Percentiles rank a stretch among this genome's conserved stretches.
These are phyloP conservation scores for Kodamaea laetipori DNA, from an alignment of 805 yeast genomes.

Conservation along the genomic window DNA sequence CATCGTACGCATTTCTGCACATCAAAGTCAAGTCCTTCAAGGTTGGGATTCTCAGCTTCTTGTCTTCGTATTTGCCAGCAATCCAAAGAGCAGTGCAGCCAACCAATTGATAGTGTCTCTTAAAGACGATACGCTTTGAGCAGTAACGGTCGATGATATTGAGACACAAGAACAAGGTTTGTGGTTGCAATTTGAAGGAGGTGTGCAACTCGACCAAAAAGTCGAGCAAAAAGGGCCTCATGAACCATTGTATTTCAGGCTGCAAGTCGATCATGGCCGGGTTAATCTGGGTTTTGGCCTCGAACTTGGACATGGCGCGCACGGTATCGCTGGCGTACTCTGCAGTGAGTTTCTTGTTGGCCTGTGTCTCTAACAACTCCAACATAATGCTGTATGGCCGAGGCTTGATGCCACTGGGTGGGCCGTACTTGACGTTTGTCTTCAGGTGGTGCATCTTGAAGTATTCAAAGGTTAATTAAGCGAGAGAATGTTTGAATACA, in stretches of 20 bases:
- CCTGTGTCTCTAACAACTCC: conserved; percentile 50
- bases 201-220: conserved; percentile 46
- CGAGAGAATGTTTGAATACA: conserved; percentile 16
- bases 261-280: conserved; percentile 53
- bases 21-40: conserved; percentile 53
- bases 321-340: conserved; percentile 48
- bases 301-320: conserved; percentile 42
- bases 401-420: conserved; percentile 32
- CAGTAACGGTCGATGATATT: conserved; percentile 50
- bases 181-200: conserved; percentile 43
- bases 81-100: conserved; percentile 52
- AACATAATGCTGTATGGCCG: conserved; percentile 44
- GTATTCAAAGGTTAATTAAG: conserved; percentile 11
- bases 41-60: conserved; percentile 59
- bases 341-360: conserved; percentile 42
- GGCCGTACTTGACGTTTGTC: conserved; percentile 19
- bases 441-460: conserved; percentile 1
- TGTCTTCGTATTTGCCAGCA: conserved; percentile 57
- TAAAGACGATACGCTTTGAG: conserved; percentile 47
- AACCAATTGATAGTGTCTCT: conserved; percentile 49
- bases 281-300: conserved; percentile 44
- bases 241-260: conserved; percentile 51
- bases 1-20: conserved; percentile 62
- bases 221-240: conserved; percentile 48
- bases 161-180: conserved; percentile 45